Evolutionary conservation across 352 stramenopile species (phyloP), one percentile per base, ranked within the genome.

Genomic region (Pythium utonaiense): DNA sequence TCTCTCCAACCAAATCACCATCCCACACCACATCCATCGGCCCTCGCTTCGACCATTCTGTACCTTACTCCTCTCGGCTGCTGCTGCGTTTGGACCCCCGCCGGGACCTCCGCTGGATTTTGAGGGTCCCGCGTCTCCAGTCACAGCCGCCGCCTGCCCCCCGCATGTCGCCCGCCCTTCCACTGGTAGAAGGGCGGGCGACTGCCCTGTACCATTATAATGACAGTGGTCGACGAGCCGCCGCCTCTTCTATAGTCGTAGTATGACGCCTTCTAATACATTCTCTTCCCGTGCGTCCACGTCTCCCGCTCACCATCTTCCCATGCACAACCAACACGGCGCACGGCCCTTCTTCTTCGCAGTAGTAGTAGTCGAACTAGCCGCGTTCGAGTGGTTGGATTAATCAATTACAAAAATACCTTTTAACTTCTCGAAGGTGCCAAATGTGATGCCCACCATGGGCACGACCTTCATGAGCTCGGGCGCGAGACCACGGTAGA

Each of bases 401-500:
- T 95, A 78, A 72, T 95, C 80, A 70, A 91, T 71, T 55, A 86
- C 63, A 50, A 98, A 77, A 54, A 95, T 51, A 50, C 95, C 88
- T 72, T 98, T 98, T 66, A 98, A 83, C 53, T 80, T 82, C 71
- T 99, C 96, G 72, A 98, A 99, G 24, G 94, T 93, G 57, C 89
- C 83, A 57, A 99, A 99, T 49, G 97, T 98, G 55, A 97, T 98
- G 19, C 91, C 91, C 36, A 99, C 96, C 93, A 98, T 98, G 6
- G 96, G 96, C 54, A 98, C 87, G 19, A 99, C 96, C 68, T 99
- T 99, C 78, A 99, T 86, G 54, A 98, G 74, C 74, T 99, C 96
- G 7, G 95, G 93, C 30, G 88, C 93, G 58, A 99, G 67, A 14
- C 88, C 88, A 19, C 88, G 82, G 64, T 96, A 96, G 56, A 96